Evolutionary conservation across 1,284 basidiomycete species (phyloP), one percentile per base, ranked within the genome.

Genomic region (Papiliotrema nemorosa): DNA sequence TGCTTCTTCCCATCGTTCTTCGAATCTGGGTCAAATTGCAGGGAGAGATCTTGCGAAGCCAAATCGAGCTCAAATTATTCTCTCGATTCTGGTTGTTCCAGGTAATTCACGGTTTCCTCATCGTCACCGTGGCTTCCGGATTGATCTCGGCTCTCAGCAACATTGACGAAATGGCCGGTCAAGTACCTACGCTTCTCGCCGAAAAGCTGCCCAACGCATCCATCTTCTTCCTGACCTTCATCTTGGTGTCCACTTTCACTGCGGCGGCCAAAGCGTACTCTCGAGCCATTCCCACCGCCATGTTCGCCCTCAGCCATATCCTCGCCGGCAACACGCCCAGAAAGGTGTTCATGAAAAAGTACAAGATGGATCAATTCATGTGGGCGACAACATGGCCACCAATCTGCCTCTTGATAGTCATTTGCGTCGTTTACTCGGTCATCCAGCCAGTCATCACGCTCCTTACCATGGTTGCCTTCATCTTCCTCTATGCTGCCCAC

Each of bases 311-410:
- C 63, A 91, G 88, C 73, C 76, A 90, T 21, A 79, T 86, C 72
- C 74, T 97, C 39, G 81, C 92, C 6, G 90, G 88, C 18, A 88
- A 86, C 54, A 97, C 93, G 0, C 92, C 94, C n/a, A 84, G 94
- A 53, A 74, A 73, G 58, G 63, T 57, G 24, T 75, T 59, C 58
- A 22, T 53, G 43, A 66, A 67, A 49, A 61, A 67, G 62, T 70
- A 57, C 63, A 67, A 66, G 45, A 65, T 73, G 60, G 60, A 60
- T 34, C 55, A 55, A 10, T 63, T 67, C 51, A 41, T 44, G 7
- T 73, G 69, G 69, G 63, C 70, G 2, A 69, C 63, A 16, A 53
- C 57, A 20, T 70, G 63, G 62, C 73, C 73, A 16, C 64, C 66
- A 9, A 60, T 67, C 43, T 72, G 68, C 50, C 60, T 75, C 21